Evolutionary conservation across 495 filamentous ascomycete species (phyloP).

Genomic region (Aspergillus campestris): DNA sequence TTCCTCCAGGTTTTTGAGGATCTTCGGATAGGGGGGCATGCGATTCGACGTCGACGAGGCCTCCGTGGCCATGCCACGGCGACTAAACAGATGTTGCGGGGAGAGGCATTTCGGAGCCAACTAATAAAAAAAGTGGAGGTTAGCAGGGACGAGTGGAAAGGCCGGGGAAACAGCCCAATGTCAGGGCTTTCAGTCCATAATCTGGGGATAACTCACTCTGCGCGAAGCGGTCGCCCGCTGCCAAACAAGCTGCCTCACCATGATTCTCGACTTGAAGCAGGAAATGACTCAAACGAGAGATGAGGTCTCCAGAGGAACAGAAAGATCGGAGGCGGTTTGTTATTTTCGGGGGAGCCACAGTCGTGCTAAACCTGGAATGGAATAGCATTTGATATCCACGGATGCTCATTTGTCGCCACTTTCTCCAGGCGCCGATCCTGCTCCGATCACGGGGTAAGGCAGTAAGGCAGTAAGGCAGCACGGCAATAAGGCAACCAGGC

Average conservation of each 20-base stretch:
- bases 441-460: background rate
- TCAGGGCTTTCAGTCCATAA: background rate
- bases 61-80: slow-evolving; percentile 28
- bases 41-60: slow-evolving; percentile 32
- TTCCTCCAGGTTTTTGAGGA: slow-evolving; percentile 47
- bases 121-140: slow-evolving; percentile 7
- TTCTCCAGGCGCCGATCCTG: background rate
- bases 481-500: background rate
- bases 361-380: background rate
- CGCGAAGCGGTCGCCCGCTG: slow-evolving; percentile 23
- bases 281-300: slow-evolving; percentile 2
- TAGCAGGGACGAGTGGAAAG: background rate
- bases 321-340: background rate
- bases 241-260: slow-evolving; percentile 30
- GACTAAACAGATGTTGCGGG: slow-evolving; percentile 11
- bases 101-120: slow-evolving; percentile 20
- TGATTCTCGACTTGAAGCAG: slow-evolving; percentile 5
- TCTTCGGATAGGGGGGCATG: slow-evolving; percentile 56
- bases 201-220: slow-evolving; percentile 17
- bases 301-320: slow-evolving; percentile 7
- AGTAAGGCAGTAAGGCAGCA: background rate
- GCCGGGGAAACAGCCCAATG: no score
- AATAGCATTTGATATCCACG: background rate
- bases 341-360: background rate
- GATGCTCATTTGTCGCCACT: background rate